A percentile compares a stretch with the other conserved stretches of the same genome.
These are phyloP conservation scores for Botrytis fragariae DNA, from an alignment of 2,329 filamentous ascomycete species.

Conservation along the genomic window DNA sequence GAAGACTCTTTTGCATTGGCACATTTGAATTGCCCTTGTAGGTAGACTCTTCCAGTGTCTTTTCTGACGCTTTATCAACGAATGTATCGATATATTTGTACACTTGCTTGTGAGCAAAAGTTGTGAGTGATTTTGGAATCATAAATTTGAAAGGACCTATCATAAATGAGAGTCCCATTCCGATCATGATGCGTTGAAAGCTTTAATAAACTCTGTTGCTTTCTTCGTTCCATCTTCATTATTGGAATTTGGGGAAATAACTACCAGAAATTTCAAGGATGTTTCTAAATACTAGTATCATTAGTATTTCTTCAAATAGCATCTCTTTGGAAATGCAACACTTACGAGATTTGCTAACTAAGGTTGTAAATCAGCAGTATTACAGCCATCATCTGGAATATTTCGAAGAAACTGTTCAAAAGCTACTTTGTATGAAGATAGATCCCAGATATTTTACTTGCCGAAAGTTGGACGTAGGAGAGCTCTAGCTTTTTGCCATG, in stretches of 20 bases:
- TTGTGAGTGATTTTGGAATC: not conserved
- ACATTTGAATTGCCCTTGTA: not conserved
- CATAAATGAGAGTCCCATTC: not conserved
- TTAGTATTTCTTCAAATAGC: not conserved
- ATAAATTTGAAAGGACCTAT: not conserved
- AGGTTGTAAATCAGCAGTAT: not conserved
- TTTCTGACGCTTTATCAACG: not conserved
- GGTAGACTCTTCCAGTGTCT: no score
- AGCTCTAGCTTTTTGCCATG: conserved; percentile 30
- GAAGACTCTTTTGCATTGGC: not conserved
- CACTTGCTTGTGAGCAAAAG: not conserved
- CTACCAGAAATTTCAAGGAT: not conserved
- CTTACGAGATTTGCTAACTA: not conserved
- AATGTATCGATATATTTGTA: not conserved
- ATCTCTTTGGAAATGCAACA: not conserved
- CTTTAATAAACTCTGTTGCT: not conserved
- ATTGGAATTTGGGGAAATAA: not conserved
- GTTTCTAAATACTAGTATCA: not conserved
- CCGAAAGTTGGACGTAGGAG: conserved; percentile 53
- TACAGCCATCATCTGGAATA: not conserved
- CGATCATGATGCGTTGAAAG: not conserved
- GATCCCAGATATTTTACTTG: conserved; percentile 56
- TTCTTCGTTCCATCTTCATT: not conserved
- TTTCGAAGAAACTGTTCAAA: not conserved
- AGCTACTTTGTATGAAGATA: conserved; percentile 37